Conservation (phyloP, 805 yeast species). For the Cyberlindnera euphorbiae region DNA sequence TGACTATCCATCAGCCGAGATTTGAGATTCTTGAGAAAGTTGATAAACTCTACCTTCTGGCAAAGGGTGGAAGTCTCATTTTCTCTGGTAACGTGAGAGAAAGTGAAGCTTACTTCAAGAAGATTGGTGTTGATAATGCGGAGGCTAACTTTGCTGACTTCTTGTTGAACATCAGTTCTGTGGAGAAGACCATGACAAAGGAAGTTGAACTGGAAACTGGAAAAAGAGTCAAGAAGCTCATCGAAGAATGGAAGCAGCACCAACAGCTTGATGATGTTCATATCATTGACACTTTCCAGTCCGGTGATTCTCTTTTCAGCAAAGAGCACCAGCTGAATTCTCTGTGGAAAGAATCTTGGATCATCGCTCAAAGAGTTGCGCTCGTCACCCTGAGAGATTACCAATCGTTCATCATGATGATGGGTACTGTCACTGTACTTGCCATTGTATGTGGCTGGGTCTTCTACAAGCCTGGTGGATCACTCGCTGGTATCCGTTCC, state of each 20-base stretch:
- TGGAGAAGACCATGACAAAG: constrained; percentile 38
- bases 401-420: constrained; percentile 39
- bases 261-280: constrained; percentile 3
- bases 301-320: constrained; percentile 7
- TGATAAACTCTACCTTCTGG: constrained; percentile 62
- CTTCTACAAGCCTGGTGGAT: constrained; percentile 57
- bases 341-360: constrained; percentile 38
- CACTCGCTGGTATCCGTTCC: constrained; percentile 63
- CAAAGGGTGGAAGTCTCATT: constrained; percentile 54
- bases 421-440: constrained; percentile 41
- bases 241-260: constrained; percentile 12
- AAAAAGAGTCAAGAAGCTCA: constrained; percentile 27
- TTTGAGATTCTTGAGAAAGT: constrained; percentile 67
- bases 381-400: constrained; percentile 45
- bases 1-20: constrained; percentile 83
- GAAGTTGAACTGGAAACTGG: constrained; percentile 28
- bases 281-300: constrained; percentile 14
- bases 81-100: constrained; percentile 41
- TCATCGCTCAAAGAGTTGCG: constrained; percentile 41
- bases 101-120: constrained; percentile 47
- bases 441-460: constrained; percentile 75
- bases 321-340: constrained; percentile 23
- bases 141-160: constrained; percentile 55
- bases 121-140: constrained; percentile 35
- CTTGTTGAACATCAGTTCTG: constrained; percentile 51